Base-by-base conservation (phyloP, 306 rosid species). In the Cucumis cinereus region DNA sequence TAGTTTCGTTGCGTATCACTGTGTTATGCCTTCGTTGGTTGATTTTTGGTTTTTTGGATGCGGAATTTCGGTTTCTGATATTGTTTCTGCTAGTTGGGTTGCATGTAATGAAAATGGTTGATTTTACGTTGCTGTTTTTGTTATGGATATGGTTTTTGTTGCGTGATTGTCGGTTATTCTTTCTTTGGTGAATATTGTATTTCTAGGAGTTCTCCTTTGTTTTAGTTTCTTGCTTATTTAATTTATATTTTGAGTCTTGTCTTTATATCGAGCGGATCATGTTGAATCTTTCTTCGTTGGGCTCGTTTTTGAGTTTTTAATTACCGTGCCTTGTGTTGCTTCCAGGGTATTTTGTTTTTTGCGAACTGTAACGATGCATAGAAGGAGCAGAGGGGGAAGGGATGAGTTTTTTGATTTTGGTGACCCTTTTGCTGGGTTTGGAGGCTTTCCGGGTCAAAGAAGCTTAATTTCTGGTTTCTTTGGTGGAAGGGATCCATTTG, bases 401-500 rank as follows among this genome's bases (percentile, higher is more conserved):
- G 73, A 77, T 35, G 71, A 36, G 13, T 49, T 77, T 50, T 77
- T 26, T 24, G 82, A 79, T 64, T 85, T 81, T 56, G 83, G 85
- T 30, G 91, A 79, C 38, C 92, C 96, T 47, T 91, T 91, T 82
- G 84, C 81, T 76, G 90, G 86, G 70, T 86, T 85, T 58, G 90
- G 95, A 7, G 77, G 90, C 20, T 82, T 87, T 75, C 91, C 91
- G 49, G 88, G 88, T 73, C 86, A 85, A 17, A 47, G 89, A 76
- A 84, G 85, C 82, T 76, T 91, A 26, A 3, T 86, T 19, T 81
- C 98, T 17, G 66, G 77, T 75, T 20, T 91, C 30, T 84, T 89
- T 23, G 93, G 96, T 75, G 93, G 89, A 69, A 82, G 93, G 82
- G 82, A 89, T 40, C 93, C 96, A 13, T 91, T 94, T 80, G 89